Evolutionary conservation across 1,139 yeast species (phyloP).

Genomic region (Geotrichum aggregatum): DNA sequence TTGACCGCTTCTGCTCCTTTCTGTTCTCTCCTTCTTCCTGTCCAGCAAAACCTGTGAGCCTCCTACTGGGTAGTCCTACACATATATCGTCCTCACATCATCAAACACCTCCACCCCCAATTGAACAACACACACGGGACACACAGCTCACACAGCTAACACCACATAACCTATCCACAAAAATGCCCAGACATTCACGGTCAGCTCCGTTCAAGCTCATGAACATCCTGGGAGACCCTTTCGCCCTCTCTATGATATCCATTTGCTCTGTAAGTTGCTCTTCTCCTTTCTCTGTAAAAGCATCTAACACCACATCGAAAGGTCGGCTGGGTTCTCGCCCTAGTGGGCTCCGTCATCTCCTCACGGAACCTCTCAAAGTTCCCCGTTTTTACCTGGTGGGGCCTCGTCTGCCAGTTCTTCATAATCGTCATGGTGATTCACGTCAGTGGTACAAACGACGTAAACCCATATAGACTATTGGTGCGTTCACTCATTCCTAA

Average conservation of each 20-base stretch:
- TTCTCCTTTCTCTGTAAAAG: background rate
- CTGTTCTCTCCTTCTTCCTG: too few relatives aligned
- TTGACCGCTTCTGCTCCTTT: too few relatives aligned
- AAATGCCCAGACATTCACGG: too few relatives aligned
- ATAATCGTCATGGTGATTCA: slow-evolving; percentile 53
- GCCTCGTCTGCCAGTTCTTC: slow-evolving; percentile 73
- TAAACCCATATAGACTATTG: slow-evolving; percentile 64
- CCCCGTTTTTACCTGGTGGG: slow-evolving; percentile 97
- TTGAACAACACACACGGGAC: too few relatives aligned
- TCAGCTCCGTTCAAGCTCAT: slow-evolving; percentile 14
- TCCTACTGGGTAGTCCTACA: too few relatives aligned
- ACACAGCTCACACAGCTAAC: too few relatives aligned
- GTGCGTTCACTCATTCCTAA: background rate
- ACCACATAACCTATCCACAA: too few relatives aligned
- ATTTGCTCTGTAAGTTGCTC: slow-evolving; percentile 14
- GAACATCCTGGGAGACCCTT: slow-evolving; percentile 21
- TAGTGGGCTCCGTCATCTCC: slow-evolving; percentile 81
- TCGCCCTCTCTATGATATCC: slow-evolving; percentile 20
- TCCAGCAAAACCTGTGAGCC: too few relatives aligned
- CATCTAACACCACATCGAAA: too few relatives aligned
- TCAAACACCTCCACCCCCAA: too few relatives aligned
- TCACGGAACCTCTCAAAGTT: slow-evolving; percentile 42
- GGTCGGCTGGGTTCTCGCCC: slow-evolving; percentile 71
- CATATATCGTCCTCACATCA: too few relatives aligned
- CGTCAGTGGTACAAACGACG: slow-evolving; percentile 61